Conservation (phyloP, 768 basidiomycete genomes). For the Cystobasidium ongulense region DNA sequence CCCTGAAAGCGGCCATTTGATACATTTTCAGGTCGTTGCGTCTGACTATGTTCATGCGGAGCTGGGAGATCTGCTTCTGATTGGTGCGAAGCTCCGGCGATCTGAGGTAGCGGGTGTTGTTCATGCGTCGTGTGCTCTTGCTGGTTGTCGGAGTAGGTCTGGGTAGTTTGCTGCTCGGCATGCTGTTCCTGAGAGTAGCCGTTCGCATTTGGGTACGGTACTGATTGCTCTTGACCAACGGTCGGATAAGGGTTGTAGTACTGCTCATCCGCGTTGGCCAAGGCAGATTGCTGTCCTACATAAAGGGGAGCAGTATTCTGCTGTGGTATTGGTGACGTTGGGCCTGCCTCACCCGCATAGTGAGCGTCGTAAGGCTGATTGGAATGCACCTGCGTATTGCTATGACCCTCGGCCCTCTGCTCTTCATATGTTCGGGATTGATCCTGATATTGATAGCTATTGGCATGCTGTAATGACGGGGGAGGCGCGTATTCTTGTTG, state of each 20-base stretch:
- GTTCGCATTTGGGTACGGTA: background rate
- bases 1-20: conserved; percentile 7
- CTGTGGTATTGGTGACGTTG: background rate
- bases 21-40: background rate
- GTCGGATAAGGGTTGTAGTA: background rate
- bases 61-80: background rate
- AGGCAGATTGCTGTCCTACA: background rate
- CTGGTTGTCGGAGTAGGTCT: background rate
- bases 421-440: background rate
- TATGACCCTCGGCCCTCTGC: background rate
- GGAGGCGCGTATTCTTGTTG: background rate
- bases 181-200: background rate
- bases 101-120: background rate
- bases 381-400: background rate
- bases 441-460: background rate
- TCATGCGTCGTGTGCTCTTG: background rate
- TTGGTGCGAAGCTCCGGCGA: background rate
- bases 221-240: background rate
- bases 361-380: background rate
- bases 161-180: background rate
- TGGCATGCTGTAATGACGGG: background rate
- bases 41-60: background rate
- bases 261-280: background rate
- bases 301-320: background rate
- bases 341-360: background rate